Evolutionary conservation across 2,329 filamentous ascomycete species (phyloP).

Genomic region (Parafenestella ontariensis): DNA sequence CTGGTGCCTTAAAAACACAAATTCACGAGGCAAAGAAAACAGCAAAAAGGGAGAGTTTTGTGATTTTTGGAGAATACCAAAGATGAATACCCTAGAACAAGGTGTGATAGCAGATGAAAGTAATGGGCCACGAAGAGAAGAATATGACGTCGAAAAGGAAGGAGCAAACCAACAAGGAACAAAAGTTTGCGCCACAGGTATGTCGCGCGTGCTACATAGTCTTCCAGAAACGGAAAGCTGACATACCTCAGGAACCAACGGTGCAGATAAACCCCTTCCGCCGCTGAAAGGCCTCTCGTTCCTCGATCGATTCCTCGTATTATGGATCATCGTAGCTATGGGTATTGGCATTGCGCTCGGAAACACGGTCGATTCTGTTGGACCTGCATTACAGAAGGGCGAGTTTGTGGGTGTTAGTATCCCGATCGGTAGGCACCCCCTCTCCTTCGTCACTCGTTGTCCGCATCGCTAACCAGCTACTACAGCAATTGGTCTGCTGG

Average conservation of each 20-base stretch:
- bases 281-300: slow-evolving; percentile 52
- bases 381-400: slow-evolving; percentile 70
- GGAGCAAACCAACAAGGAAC: neutral
- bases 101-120: slow-evolving; percentile 9
- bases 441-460: neutral
- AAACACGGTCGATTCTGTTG: slow-evolving; percentile 73
- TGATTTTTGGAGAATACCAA: neutral
- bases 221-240: slow-evolving; percentile 3
- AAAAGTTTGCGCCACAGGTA: slow-evolving; percentile 1
- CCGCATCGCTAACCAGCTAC: neutral
- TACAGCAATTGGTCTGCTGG: slow-evolving; percentile 76
- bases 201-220: neutral
- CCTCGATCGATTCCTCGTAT: slow-evolving; percentile 55
- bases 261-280: slow-evolving; percentile 15
- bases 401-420: slow-evolving; percentile 75
- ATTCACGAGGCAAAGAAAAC: neutral
- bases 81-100: slow-evolving; percentile 23
- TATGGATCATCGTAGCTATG: slow-evolving; percentile 81
- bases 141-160: slow-evolving; percentile 19
- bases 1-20: neutral
- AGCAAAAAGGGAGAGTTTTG: neutral
- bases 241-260: slow-evolving; percentile 1
- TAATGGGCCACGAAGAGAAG: neutral
- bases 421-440: slow-evolving; percentile 63
- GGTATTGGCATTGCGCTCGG: slow-evolving; percentile 75